Evolutionary conservation across 352 stramenopile genomes (phyloP).

Genomic region (Phytophthora sojae): DNA sequence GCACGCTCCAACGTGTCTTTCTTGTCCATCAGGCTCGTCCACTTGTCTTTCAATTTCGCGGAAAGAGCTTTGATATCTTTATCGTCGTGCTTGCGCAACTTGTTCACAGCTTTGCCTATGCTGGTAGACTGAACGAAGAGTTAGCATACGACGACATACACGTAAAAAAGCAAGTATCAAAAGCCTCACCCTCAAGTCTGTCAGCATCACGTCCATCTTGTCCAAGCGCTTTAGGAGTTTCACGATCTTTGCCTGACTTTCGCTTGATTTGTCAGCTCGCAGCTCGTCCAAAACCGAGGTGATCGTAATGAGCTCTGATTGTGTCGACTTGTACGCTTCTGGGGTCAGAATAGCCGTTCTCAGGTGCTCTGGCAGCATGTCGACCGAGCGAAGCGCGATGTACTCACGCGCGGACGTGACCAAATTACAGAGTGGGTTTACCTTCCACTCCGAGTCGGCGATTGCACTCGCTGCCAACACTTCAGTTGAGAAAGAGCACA

Average conservation of each 20-base stretch:
- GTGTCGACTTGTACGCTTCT: conserved; percentile 80
- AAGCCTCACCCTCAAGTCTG: conserved; percentile 71
- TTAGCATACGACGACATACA: conserved; percentile 13
- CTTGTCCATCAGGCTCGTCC: conserved; percentile 78
- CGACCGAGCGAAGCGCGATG: conserved; percentile 80
- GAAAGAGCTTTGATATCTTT: conserved; percentile 54
- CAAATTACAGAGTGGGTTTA: conserved; percentile 78
- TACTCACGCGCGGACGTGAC: conserved; percentile 86
- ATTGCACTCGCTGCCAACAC: conserved; percentile 70
- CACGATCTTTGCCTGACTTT: conserved; percentile 49
- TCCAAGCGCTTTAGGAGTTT: conserved; percentile 74
- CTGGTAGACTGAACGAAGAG: conserved; percentile 65
- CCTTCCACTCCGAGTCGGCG: conserved; percentile 79
- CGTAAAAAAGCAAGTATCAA: background rate
- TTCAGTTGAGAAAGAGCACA: conserved; percentile 72
- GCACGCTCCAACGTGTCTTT: conserved; percentile 63
- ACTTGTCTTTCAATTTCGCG: conserved; percentile 76
- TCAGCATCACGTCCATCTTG: conserved; percentile 79
- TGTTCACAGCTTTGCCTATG: conserved; percentile 88
- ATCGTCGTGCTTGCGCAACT: conserved; percentile 82
- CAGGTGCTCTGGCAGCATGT: conserved; percentile 86
- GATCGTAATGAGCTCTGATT: conserved; percentile 77
- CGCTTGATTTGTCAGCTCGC: conserved; percentile 35
- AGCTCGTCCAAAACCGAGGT: conserved; percentile 70
- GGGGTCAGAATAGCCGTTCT: conserved; percentile 82